Conservation (phyloP, 2,329 filamentous ascomycete species). For the Hirsutella minnesotensis region DNA sequence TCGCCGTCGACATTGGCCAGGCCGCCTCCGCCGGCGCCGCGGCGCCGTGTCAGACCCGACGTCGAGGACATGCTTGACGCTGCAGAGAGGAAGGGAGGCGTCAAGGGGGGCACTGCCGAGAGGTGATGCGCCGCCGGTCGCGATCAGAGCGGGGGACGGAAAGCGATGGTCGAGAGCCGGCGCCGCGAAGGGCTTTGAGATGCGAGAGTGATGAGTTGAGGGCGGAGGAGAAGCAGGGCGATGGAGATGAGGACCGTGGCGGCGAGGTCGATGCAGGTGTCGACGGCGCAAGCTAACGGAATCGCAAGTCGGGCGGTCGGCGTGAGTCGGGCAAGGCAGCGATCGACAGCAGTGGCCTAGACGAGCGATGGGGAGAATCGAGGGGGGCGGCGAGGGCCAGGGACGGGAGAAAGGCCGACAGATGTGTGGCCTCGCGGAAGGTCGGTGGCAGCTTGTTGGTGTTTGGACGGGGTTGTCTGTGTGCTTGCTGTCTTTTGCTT, state of each 20-base stretch:
- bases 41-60: conserved; percentile 50
- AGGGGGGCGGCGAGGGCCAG: background rate
- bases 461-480: background rate
- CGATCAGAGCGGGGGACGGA: background rate
- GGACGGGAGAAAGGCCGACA: background rate
- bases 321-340: background rate
- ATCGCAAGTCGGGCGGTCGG: no score
- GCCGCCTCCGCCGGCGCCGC: conserved; percentile 56
- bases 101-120: background rate
- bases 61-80: conserved; percentile 17
- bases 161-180: background rate
- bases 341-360: background rate
- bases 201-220: background rate
- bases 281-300: background rate
- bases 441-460: background rate
- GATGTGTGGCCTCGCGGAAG: background rate
- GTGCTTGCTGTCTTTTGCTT: background rate
- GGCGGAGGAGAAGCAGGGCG: background rate
- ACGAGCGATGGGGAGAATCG: background rate
- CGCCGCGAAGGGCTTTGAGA: background rate
- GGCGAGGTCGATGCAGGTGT: background rate
- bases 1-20: conserved; percentile 47
- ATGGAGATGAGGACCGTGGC: background rate
- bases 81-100: background rate
- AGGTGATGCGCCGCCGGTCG: background rate